Conservation (phyloP, 2,329 filamentous ascomycete genomes). For the Teratosphaeria nubilosa region DNA sequence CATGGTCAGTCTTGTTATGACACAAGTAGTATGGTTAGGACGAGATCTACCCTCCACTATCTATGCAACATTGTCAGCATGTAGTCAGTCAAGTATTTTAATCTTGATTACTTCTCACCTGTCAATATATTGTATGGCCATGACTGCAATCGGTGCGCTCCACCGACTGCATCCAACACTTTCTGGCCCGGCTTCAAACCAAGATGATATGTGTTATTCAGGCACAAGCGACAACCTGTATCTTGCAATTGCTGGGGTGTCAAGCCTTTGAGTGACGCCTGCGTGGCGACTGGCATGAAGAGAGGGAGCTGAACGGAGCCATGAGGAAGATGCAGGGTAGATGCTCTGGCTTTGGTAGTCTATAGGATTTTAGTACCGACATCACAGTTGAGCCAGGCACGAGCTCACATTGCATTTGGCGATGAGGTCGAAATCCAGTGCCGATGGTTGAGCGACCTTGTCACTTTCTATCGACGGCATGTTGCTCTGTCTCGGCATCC, state of each 20-base stretch:
- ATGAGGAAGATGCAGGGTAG: slow-evolving; percentile 79
- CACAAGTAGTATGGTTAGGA: neutral
- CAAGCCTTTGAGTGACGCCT: slow-evolving; percentile 87
- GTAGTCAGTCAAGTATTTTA: neutral
- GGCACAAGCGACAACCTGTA: slow-evolving; percentile 77
- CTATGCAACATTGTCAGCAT: slow-evolving; percentile 15
- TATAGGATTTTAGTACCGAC: slow-evolving; percentile 29
- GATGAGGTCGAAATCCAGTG: slow-evolving; percentile 68
- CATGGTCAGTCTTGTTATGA: neutral
- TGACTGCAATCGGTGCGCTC: slow-evolving; percentile 87
- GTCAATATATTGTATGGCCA: slow-evolving; percentile 95
- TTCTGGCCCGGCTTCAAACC: slow-evolving; percentile 90
- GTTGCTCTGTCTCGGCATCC: neutral
- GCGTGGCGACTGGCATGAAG: slow-evolving; percentile 98
- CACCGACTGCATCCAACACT: slow-evolving; percentile 75
- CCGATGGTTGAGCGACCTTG: slow-evolving; percentile 32
- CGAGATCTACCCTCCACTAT: slow-evolving; percentile 29
- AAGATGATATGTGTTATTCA: slow-evolving; percentile 98
- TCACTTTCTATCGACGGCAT: slow-evolving; percentile 8
- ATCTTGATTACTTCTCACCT: slow-evolving; percentile 24
- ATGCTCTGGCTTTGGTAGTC: slow-evolving; percentile 91
- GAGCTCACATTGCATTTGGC: slow-evolving; percentile 66
- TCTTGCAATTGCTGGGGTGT: slow-evolving; percentile 87
- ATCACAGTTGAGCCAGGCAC: neutral
- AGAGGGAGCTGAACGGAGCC: slow-evolving; percentile 81